phyloP scores from a whole-genome alignment of 306 rosid genomes.

The Vigna hirtella region DNA sequence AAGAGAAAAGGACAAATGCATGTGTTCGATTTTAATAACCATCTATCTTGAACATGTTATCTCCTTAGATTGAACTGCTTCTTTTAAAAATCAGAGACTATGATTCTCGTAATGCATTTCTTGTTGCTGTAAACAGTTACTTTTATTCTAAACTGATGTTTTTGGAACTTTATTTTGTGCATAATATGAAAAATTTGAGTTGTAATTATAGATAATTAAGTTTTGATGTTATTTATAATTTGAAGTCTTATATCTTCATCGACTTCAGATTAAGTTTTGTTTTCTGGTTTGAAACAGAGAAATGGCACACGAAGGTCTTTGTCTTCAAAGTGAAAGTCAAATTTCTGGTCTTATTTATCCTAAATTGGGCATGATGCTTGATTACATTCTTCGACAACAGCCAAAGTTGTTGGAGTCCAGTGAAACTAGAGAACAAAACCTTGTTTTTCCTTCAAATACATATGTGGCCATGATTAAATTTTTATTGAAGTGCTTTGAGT shows the following conservation, averaged over 20 bases:
- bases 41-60: neutral
- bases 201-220: slow-evolving; percentile 10
- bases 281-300: slow-evolving; percentile 63
- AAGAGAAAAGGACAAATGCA: slow-evolving; percentile 19
- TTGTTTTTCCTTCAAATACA: slow-evolving; percentile 73
- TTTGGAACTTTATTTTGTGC: slow-evolving; percentile 32
- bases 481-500: slow-evolving; percentile 78
- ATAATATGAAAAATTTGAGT: slow-evolving; percentile 29
- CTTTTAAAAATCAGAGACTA: slow-evolving; percentile 1
- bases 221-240: slow-evolving; percentile 33
- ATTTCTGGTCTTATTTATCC: slow-evolving; percentile 62
- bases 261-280: slow-evolving; percentile 25
- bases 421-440: slow-evolving; percentile 73
- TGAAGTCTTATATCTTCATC: slow-evolving; percentile 21
- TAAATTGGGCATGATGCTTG: slow-evolving; percentile 74
- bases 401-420: slow-evolving; percentile 75
- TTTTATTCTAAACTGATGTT: slow-evolving; percentile 18
- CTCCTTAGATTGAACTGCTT: neutral
- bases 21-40: slow-evolving; percentile 12
- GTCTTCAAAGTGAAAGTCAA: slow-evolving; percentile 61
- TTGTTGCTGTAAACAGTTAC: slow-evolving; percentile 11
- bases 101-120: slow-evolving; percentile 31
- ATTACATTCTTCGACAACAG: slow-evolving; percentile 74
- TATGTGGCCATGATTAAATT: slow-evolving; percentile 82
- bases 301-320: slow-evolving; percentile 91